Conservation (phyloP, 2,329 filamentous ascomycete genomes). For the Pseudogymnoascus destructans region DNA sequence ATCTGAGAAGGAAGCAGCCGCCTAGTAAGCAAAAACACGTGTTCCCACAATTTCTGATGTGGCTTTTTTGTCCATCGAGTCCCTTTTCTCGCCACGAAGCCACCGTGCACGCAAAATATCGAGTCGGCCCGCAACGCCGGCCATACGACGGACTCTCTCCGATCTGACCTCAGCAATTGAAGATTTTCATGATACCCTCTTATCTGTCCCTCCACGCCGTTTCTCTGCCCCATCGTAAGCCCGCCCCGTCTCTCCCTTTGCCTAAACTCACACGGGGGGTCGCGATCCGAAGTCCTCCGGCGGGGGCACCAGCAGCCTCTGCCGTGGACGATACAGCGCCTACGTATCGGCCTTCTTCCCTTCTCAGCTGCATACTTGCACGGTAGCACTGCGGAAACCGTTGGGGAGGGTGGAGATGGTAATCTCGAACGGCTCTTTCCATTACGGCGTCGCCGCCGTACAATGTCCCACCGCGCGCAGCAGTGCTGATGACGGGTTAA, state of each 20-base stretch:
- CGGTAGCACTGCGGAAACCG: background rate
- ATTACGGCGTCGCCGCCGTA: background rate
- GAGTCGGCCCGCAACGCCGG: background rate
- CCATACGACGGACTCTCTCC: background rate
- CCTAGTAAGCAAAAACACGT: background rate
- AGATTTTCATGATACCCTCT: background rate
- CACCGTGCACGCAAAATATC: background rate
- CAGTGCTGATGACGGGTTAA: background rate
- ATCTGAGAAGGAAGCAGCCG: background rate
- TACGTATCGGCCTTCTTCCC: background rate
- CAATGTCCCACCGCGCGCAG: background rate
- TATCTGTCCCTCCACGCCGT: background rate
- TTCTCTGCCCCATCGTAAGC: background rate
- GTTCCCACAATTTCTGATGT: background rate
- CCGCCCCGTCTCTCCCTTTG: background rate
- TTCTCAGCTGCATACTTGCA: background rate
- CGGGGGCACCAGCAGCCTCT: background rate
- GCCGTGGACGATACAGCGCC: background rate
- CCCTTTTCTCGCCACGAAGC: background rate
- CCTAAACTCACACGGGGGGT: background rate
- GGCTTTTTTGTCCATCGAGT: background rate
- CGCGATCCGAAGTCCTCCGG: background rate
- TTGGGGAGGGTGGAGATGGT: background rate
- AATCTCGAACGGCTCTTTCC: background rate
- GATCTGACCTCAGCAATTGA: background rate